Conservation (phyloP, 805 yeast genomes). For the Saturnispora gosingensis region DNA sequence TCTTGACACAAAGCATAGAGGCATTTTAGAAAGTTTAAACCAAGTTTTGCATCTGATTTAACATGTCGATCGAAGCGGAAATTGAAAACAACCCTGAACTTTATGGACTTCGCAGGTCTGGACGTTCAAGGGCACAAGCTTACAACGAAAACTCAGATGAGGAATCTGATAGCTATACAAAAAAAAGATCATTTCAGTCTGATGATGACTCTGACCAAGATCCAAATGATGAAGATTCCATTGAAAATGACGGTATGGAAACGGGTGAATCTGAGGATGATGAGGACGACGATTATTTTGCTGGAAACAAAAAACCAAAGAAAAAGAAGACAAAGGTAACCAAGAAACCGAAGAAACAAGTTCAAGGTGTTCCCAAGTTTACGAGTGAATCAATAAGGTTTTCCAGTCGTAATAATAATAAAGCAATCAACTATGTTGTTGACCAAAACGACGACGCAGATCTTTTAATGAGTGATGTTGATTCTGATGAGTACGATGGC, state of each 20-base stretch:
- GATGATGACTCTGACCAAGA: conserved; percentile 20
- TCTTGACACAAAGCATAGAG: not conserved
- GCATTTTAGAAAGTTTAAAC: not conserved
- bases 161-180: conserved; percentile 9
- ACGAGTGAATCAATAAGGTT: conserved; percentile 40
- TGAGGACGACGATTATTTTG: conserved; percentile 27
- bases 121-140: conserved; percentile 41
- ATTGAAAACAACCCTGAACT: conserved; percentile 65
- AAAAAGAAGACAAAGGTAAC: conserved; percentile 28
- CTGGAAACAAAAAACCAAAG: conserved; percentile 17
- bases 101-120: conserved; percentile 75
- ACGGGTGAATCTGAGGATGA: conserved; percentile 25
- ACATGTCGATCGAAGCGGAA: conserved; percentile 30
- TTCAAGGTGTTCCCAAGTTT: conserved; percentile 11
- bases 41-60: not conserved
- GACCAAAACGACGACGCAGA: conserved; percentile 57
- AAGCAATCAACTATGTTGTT: conserved; percentile 60
- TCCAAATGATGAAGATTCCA: conserved; percentile 19
- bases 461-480: conserved; percentile 37
- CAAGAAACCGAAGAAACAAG: conserved; percentile 11
- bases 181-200: conserved; percentile 10
- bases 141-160: conserved; percentile 22
- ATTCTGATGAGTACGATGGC: conserved; percentile 22
- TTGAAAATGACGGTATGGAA: conserved; percentile 19
- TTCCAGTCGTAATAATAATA: conserved; percentile 59